phyloP scores from a whole-genome alignment of 345 rosid genomes.

The Dipteronia dyeriana region DNA sequence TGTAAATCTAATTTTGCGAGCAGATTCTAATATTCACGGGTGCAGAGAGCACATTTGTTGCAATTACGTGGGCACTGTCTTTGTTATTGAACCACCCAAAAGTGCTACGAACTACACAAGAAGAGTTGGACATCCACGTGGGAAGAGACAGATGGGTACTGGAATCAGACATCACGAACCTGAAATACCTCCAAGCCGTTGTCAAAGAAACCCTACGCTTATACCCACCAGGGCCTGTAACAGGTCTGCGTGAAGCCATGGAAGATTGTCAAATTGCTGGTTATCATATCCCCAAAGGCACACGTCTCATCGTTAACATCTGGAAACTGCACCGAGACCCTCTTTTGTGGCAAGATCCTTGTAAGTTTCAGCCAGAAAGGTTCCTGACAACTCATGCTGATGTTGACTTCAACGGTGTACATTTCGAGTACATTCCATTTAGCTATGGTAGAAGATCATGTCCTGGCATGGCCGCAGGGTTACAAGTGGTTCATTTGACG shows the following conservation, averaged over 20 bases:
- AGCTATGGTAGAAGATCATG: constrained; percentile 56
- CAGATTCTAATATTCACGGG: constrained; percentile 47
- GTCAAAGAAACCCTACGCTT: constrained; percentile 62
- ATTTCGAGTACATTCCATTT: constrained; percentile 47
- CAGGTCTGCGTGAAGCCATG: constrained; percentile 51
- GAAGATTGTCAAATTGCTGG: constrained; percentile 47
- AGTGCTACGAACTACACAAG: constrained; percentile 40
- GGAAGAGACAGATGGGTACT: constrained; percentile 52
- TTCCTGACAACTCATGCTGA: constrained; percentile 29
- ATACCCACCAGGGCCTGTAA: constrained; percentile 53
- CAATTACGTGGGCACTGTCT: constrained; percentile 51
- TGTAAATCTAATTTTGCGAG: neutral
- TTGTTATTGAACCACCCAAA: constrained; percentile 47
- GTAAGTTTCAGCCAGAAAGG: constrained; percentile 50
- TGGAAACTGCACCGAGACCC: constrained; percentile 70
- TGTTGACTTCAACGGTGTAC: constrained; percentile 15
- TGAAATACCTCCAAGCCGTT: constrained; percentile 53
- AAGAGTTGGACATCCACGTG: constrained; percentile 49
- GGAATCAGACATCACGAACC: constrained; percentile 52
- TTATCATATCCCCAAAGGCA: constrained; percentile 46
- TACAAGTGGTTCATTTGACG: constrained; percentile 42
- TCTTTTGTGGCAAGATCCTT: constrained; percentile 41
- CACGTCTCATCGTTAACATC: constrained; percentile 50
- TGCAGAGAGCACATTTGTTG: constrained; percentile 48
- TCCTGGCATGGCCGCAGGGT: constrained; percentile 47